Conservation (phyloP, 2,329 filamentous ascomycete species). For the Trichoderma atroviride region DNA sequence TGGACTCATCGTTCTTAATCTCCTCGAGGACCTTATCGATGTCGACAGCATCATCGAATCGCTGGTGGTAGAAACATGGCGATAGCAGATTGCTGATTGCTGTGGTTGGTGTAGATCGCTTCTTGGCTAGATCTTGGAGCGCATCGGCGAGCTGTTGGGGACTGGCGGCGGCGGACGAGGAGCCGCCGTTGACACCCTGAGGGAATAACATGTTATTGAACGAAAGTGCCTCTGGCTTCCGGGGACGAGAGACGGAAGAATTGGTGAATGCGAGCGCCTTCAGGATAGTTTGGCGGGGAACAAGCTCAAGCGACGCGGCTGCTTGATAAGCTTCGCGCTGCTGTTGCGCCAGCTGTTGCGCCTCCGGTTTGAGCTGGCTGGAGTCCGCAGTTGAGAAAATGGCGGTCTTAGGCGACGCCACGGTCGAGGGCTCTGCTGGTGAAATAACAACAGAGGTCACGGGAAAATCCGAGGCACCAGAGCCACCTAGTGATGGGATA, state of each 20-base stretch:
- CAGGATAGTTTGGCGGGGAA: constrained; percentile 80
- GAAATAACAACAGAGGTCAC: constrained; percentile 27
- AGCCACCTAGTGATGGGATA: constrained; percentile 35
- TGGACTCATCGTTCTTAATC: constrained; percentile 82
- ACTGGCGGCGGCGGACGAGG: constrained; percentile 36
- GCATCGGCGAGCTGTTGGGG: constrained; percentile 65
- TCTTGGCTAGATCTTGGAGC: constrained; percentile 56
- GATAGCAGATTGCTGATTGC: constrained; percentile 73
- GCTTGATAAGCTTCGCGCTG: constrained; percentile 48
- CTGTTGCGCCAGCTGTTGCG: constrained; percentile 7
- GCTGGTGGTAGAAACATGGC: constrained; percentile 96
- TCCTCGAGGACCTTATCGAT: constrained; percentile 94
- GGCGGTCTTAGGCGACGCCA: background rate
- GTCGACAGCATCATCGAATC: constrained; percentile 94
- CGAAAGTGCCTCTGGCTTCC: constrained; percentile 65
- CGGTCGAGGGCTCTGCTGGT: constrained; percentile 21
- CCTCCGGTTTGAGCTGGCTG: background rate
- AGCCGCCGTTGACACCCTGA: constrained; percentile 3
- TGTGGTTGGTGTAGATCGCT: constrained; percentile 41
- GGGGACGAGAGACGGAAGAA: constrained; percentile 46
- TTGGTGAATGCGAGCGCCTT: constrained; percentile 71
- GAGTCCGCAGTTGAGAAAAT: constrained; percentile 1
- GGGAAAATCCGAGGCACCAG: constrained; percentile 14
- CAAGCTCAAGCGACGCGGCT: constrained; percentile 60
- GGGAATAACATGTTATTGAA: constrained; percentile 55